Conservation (phyloP, 2,329 filamentous ascomycete genomes). For the Stromatinia cepivora region DNA sequence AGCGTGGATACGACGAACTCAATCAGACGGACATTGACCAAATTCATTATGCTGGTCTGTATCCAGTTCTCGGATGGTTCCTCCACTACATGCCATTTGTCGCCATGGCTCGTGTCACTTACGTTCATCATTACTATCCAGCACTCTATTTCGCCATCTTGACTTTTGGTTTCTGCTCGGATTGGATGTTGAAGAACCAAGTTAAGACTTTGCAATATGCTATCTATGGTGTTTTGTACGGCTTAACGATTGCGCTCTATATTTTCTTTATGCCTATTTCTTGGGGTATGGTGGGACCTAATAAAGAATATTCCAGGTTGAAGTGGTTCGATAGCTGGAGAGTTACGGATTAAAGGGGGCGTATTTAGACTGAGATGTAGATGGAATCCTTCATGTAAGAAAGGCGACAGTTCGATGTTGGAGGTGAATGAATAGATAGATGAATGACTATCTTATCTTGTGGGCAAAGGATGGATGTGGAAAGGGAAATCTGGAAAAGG, state of each 20-base stretch:
- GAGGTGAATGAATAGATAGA: not conserved
- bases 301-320: conserved; percentile 83
- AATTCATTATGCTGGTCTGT: conserved; percentile 90
- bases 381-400: not conserved
- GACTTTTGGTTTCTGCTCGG: conserved; percentile 79
- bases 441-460: not conserved
- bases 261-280: conserved; percentile 89
- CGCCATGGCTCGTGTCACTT: conserved; percentile 97
- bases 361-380: not conserved
- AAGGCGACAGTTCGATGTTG: not conserved
- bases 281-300: conserved; percentile 90
- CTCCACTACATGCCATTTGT: conserved; percentile 95
- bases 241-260: conserved; percentile 76
- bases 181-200: conserved; percentile 75
- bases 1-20: conserved; percentile 87
- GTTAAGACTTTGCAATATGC: conserved; percentile 62
- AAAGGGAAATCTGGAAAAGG: not conserved
- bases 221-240: conserved; percentile 75
- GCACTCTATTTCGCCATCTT: conserved; percentile 97
- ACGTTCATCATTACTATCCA: conserved; percentile 99
- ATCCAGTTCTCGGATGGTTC: conserved; percentile 91
- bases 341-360: conserved; percentile 38
- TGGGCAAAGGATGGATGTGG: not conserved
- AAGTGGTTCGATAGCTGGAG: conserved; percentile 91
- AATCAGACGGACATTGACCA: conserved; percentile 80